Percentiles rank a stretch among this genome's conserved stretches.
phyloP scores from a whole-genome alignment of 371 early-diverging fungal species.

The Mortierella sp. region DNA sequence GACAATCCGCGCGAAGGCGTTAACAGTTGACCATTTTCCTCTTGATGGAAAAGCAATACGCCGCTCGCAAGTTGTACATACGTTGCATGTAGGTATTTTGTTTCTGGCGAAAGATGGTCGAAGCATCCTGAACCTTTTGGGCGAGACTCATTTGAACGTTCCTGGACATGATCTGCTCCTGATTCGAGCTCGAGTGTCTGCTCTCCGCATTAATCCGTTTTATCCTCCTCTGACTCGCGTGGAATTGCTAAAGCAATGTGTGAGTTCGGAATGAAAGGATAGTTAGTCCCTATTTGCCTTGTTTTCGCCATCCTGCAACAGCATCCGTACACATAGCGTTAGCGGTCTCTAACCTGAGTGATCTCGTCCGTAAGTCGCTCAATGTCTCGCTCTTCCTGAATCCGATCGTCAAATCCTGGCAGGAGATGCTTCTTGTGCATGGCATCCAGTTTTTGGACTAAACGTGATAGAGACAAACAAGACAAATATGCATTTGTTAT shows the following conservation, averaged over 20 bases:
- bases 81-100: conserved; percentile 92
- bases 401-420: conserved; percentile 94
- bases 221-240: conserved; percentile 83
- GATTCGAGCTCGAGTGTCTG: conserved; percentile 61
- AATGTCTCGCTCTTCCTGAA: conserved; percentile 88
- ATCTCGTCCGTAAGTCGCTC: conserved; percentile 85
- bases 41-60: background rate
- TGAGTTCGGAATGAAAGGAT: background rate
- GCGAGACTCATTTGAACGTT: conserved; percentile 94
- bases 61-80: conserved; percentile 53
- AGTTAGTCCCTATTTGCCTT: background rate
- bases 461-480: background rate
- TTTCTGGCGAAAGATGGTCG: conserved; percentile 83
- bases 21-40: background rate
- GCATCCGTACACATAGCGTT: too few species aligned
- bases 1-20: background rate
- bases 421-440: conserved; percentile 92
- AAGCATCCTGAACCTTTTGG: conserved; percentile 89
- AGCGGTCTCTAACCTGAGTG: conserved; percentile 70
- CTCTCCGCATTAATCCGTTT: conserved; percentile 76
- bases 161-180: conserved; percentile 79
- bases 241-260: conserved; percentile 77
- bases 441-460: conserved; percentile 85
- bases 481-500: background rate
- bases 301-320: background rate